Evolutionary conservation across 1,284 basidiomycete species (phyloP), one percentile per base, ranked within the genome.

Genomic region (Trichosporon asahii): DNA sequence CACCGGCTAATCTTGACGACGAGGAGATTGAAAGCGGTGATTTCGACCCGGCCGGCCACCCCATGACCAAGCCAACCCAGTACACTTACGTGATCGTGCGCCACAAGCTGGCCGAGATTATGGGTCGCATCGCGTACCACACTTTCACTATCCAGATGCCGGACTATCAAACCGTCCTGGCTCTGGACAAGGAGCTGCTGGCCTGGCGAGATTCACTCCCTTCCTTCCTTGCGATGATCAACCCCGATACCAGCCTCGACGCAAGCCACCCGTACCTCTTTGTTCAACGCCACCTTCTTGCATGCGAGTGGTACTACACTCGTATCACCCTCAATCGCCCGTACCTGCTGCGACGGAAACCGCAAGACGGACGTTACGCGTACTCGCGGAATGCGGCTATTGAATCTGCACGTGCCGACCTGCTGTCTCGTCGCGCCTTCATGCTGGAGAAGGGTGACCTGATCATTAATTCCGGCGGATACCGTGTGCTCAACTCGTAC

Each of bases 91-190:
- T 82, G 23, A 82, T 83, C 65, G 73, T 84, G 18, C 72, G 82
- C 44, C 84, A 85, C 72, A 77, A 79, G 35, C 72, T 84, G 0
- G 83, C 82, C 0, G 79, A 83, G 68, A 84, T 85, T 68, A 84
- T 84, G 83, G 84, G 84, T 35, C 74, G 80, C 46, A 85, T 85
- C 66, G 81, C 82, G 1, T 82, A 84, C 69, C 83, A 84, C 68
- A 84, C 83, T 15, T 86, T 86, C 74, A 81, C 84, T 7, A 83
- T 85, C 57, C 78, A 82, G 53, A 72, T 84, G 1, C 85, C 85
- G 0, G 80, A 84, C 70, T 85, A 86, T 70, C 74, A 78, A 25
- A 83, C 81, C 4, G 83, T 85, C 11, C 74, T 84, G 21, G 78
- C 80, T 21, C 78, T 85, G 27, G 85, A 85, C 68, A 77, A 83